phyloP scores from a whole-genome alignment of 176 grass and related monocot genomes.

The Musa beccarii region DNA sequence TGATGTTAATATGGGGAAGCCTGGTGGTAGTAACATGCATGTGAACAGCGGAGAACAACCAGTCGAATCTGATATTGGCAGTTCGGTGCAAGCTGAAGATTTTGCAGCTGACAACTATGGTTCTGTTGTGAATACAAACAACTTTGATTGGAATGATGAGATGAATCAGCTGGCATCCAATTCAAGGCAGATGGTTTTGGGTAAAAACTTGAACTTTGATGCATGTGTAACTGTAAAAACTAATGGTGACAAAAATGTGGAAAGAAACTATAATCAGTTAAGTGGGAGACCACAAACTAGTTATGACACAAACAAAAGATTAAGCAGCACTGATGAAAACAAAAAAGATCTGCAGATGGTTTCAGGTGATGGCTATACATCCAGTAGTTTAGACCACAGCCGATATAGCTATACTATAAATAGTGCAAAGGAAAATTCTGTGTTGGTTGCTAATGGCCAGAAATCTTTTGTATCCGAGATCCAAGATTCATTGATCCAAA shows the following conservation, averaged over 20 bases:
- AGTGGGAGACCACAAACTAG: neutral
- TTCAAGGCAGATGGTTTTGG: neutral
- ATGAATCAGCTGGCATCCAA: neutral
- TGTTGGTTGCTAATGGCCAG: neutral
- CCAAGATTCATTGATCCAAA: slow-evolving; percentile 1
- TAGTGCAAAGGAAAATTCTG: neutral
- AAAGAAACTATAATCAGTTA: slow-evolving; percentile 7
- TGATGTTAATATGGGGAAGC: slow-evolving; percentile 1
- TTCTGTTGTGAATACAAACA: slow-evolving; percentile 3
- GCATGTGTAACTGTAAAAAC: neutral
- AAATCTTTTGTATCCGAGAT: neutral
- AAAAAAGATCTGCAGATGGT: neutral
- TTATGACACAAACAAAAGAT: neutral
- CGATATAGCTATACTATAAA: neutral
- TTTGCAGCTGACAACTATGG: neutral
- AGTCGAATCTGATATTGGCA: neutral
- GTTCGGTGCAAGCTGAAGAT: neutral
- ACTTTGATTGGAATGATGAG: neutral
- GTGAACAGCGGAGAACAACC: neutral
- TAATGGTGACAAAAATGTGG: neutral
- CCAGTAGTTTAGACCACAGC: too few relatives aligned
- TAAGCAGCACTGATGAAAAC: neutral
- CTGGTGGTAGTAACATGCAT: neutral
- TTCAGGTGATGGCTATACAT: slow-evolving; percentile 1
- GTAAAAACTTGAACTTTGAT: neutral